Percentiles rank a stretch among this genome's conserved stretches.
Evolutionary conservation across 768 basidiomycete genomes (phyloP).

Genomic region (Strobilomyces confusus): DNA sequence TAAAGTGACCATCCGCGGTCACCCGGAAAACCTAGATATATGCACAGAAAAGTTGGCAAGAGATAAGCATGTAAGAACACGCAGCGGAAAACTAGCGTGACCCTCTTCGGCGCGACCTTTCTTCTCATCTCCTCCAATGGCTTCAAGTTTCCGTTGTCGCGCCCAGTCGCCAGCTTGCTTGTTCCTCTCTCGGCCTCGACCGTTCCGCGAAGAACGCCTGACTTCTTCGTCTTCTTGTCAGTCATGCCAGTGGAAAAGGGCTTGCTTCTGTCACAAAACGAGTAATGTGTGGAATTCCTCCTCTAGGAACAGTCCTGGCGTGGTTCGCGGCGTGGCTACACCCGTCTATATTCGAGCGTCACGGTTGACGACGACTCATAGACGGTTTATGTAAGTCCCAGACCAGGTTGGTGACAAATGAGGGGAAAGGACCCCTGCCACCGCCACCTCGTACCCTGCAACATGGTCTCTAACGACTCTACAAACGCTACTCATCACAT

Average conservation of each 20-base stretch:
- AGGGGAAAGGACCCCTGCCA: too few species aligned
- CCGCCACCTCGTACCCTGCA: too few species aligned
- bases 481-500: not conserved
- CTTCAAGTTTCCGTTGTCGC: slow-evolving; percentile 19
- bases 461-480: not conserved
- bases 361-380: too few species aligned
- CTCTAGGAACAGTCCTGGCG: slow-evolving; percentile 23
- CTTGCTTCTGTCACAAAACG: slow-evolving; percentile 28
- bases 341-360: too few species aligned
- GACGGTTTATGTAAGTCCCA: too few species aligned
- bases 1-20: not conserved
- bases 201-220: slow-evolving; percentile 24
- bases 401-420: too few species aligned
- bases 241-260: slow-evolving; percentile 4
- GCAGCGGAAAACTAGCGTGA: not conserved
- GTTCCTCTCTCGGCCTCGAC: not conserved
- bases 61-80: slow-evolving; percentile 13
- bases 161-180: not conserved
- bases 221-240: slow-evolving; percentile 13
- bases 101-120: slow-evolving; percentile 16
- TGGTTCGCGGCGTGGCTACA: slow-evolving; percentile 4
- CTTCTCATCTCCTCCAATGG: slow-evolving; percentile 64
- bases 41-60: not conserved
- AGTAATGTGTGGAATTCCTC: slow-evolving; percentile 31
- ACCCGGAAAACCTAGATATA: slow-evolving; percentile 16